These are phyloP conservation scores for Avicennia marina DNA, from an alignment of 257 asterid genomes.

Conservation along the genomic window DNA sequence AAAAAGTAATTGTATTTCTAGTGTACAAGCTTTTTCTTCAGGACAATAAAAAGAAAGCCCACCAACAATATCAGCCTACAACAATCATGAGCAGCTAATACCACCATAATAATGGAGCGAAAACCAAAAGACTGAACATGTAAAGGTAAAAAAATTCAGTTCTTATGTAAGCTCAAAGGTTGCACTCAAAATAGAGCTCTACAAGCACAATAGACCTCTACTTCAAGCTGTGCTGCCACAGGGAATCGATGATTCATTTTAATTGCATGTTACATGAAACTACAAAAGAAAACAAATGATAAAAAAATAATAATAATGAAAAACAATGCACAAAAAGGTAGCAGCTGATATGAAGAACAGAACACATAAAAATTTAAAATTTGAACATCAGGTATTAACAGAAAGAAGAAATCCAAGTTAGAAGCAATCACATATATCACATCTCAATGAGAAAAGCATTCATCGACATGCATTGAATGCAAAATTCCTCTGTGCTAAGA, in stretches of 20 bases:
- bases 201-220: background rate
- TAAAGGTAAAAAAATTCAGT: constrained; percentile 10
- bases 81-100: constrained; percentile 3
- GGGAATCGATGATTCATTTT: background rate
- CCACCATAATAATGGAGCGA: no score
- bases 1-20: constrained; percentile 11
- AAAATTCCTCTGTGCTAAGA: background rate
- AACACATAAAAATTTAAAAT: background rate
- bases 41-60: no score
- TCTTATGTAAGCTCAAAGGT: constrained; percentile 11
- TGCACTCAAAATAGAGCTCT: background rate
- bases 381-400: background rate
- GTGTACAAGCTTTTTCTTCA: no score
- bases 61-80: constrained; percentile 4
- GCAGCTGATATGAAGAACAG: background rate
- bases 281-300: background rate
- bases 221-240: constrained; percentile 1
- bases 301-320: background rate
- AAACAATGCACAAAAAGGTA: background rate
- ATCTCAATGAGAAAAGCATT: background rate
- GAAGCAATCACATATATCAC: background rate
- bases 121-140: no score
- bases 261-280: background rate
- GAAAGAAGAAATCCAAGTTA: background rate
- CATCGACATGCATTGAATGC: no score